Evolutionary conservation across 192 early-diverging fungal species (phyloP).

Genomic region (Umbelopsis sp.): DNA sequence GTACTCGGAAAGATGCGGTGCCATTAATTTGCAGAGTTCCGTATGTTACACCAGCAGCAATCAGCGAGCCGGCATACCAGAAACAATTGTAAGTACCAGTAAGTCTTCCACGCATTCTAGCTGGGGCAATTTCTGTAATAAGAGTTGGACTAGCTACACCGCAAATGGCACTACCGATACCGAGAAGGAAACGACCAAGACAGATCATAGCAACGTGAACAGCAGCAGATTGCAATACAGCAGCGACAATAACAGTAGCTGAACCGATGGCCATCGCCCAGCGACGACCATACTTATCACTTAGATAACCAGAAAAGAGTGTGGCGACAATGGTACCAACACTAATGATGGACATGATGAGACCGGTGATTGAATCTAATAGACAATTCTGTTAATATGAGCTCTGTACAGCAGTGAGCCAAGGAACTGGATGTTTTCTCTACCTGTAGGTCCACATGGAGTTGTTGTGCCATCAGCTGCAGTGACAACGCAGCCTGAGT

Average conservation of each 20-base stretch:
- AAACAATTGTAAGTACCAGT: conserved; percentile 50
- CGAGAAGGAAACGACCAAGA: conserved; percentile 74
- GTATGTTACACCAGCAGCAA: conserved; percentile 57
- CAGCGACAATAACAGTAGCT: conserved; percentile 67
- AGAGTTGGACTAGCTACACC: conserved; percentile 61
- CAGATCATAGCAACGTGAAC: conserved; percentile 60
- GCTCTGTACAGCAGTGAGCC: neutral
- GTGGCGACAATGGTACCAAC: conserved; percentile 71
- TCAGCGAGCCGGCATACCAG: conserved; percentile 55
- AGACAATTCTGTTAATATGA: neutral
- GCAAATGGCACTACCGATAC: conserved; percentile 72
- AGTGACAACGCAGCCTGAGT: neutral
- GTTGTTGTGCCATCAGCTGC: neutral
- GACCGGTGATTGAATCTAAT: conserved; percentile 35
- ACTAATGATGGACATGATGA: conserved; percentile 62
- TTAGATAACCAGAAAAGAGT: conserved; percentile 57
- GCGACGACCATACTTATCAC: conserved; percentile 66
- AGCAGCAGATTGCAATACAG: conserved; percentile 64
- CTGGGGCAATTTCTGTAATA: conserved; percentile 75
- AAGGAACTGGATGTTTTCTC: too few relatives aligned
- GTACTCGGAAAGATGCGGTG: conserved; percentile 56
- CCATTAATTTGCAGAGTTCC: conserved; percentile 41
- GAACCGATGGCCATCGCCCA: conserved; percentile 61
- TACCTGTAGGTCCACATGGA: conserved; percentile 9
- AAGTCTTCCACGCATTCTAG: conserved; percentile 80